These are phyloP conservation scores for Pleodorina starrii DNA, from an alignment of 139 green algal genomes.

Conservation along the genomic window DNA sequence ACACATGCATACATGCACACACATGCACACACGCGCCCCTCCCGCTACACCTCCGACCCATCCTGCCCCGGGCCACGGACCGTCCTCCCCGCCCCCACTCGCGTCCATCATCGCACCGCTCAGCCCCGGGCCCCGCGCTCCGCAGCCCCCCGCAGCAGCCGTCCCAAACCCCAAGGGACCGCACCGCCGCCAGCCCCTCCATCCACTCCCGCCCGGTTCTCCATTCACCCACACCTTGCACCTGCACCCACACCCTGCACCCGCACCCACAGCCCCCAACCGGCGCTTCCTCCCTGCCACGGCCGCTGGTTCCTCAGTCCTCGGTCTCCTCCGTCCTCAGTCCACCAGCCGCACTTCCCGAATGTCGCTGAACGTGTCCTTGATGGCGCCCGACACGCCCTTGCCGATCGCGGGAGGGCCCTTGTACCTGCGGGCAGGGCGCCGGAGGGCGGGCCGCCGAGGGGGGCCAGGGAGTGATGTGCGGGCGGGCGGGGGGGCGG, in stretches of 20 bases:
- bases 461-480: not conserved
- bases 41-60: too few relatives aligned
- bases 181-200: too few relatives aligned
- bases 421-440: constrained; percentile 47
- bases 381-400: constrained; percentile 79
- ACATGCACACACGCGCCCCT: not conserved
- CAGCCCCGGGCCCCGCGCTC: too few relatives aligned
- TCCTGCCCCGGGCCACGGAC: too few relatives aligned
- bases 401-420: constrained; percentile 78
- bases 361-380: constrained; percentile 80
- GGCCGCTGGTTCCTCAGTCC: too few relatives aligned
- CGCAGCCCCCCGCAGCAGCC: not conserved
- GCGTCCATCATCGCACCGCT: too few relatives aligned
- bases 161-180: not conserved
- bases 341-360: constrained; percentile 72
- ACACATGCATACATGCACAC: not conserved
- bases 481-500: constrained; percentile 49
- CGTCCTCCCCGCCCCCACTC: too few relatives aligned
- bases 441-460: not conserved
- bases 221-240: too few relatives aligned
- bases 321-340: not conserved
- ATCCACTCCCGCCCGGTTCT: too few relatives aligned
- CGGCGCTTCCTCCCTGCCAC: not conserved
- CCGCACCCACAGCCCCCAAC: too few relatives aligned
- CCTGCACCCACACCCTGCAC: too few relatives aligned